Conservation (phyloP, 306 rosid species). For the Mimosa pudica region DNA sequence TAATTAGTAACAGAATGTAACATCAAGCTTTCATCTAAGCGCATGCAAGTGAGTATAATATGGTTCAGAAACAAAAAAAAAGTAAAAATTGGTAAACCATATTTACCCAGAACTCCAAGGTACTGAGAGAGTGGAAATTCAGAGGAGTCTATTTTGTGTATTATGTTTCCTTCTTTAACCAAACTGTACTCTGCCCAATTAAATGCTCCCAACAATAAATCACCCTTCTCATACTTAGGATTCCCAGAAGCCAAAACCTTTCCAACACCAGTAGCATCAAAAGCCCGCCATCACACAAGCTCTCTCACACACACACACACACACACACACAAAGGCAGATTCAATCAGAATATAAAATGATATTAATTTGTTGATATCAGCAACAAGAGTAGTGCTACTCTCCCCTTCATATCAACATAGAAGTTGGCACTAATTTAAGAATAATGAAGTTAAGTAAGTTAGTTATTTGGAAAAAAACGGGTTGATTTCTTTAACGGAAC, state of each 20-base stretch:
- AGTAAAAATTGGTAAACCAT: not conserved
- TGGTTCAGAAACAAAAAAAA: not conserved
- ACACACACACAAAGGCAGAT: not conserved
- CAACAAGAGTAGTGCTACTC: not conserved
- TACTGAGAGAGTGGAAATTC: constrained; percentile 53
- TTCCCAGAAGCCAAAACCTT: constrained; percentile 53
- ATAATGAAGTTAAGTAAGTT: no score
- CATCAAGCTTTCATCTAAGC: no score
- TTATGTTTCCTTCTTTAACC: constrained; percentile 37
- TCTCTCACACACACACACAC: not conserved
- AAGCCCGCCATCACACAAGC: constrained; percentile 17
- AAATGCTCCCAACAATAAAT: constrained; percentile 51
- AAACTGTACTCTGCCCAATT: constrained; percentile 59
- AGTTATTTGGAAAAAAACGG: no score
- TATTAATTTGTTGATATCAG: not conserved
- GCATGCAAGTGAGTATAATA: no score
- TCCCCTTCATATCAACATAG: no score
- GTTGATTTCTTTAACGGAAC: not conserved
- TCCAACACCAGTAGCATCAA: constrained; percentile 48
- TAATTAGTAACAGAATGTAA: no score
- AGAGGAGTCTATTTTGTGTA: constrained; percentile 49
- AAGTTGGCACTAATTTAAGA: no score
- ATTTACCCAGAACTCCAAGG: constrained; percentile 46
- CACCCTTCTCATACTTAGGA: constrained; percentile 53
- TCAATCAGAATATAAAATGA: not conserved